Base-by-base conservation (phyloP, 2,329 filamentous ascomycete genomes). In the Chaetomiaceae sp. region DNA sequence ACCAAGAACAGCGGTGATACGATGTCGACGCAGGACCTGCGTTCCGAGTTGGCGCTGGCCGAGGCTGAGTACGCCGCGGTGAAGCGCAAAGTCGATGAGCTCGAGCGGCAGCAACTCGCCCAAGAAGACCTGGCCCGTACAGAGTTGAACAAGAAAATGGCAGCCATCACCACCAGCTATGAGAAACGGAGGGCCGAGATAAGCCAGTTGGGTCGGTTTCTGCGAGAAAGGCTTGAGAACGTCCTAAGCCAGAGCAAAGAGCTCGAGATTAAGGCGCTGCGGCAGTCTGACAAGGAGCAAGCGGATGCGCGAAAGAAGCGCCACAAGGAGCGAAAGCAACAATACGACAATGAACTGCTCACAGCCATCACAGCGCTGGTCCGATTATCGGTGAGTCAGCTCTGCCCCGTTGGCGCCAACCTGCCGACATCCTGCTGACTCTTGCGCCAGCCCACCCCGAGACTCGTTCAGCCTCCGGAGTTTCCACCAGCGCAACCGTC, bases 41-140 rank as follows among this genome's bases (percentile, higher is more conserved):
- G 43, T 14, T 38, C 33, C 15, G 47, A 51, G 38, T 54, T 51
- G 43, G 15, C 7, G 23, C 27, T 20, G 20, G 34, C 42, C 12
- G 55, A 54, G 44, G 47, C 47, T 25, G 33, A 39, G 7, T 34
- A 57, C 39, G 43, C 42, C 19, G 34, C 50, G 22, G 6, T 52
- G 33, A 36, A 34, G 38, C 38, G n/a, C 27, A 50, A n/a, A 29
- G 36, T 50, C 22, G 45, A 43, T 23, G 46, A 52, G 44, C 47
- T 54, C 6, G 43, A 36, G 15, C 14, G 31, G n/a, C 40, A 50
- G 11, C 54, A 52, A 23, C 23, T 27, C 1, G 17, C 12, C 9
- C n/a, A 43, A 14, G 54, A 53, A 29, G 27, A 23, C n/a, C 23
- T 46, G 8, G 56, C 51, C n/a, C 12, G 29, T 3, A 23, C 25